These are phyloP conservation scores for Marsdenia floribunda DNA, from an alignment of 257 asterid species.

Conservation along the genomic window DNA sequence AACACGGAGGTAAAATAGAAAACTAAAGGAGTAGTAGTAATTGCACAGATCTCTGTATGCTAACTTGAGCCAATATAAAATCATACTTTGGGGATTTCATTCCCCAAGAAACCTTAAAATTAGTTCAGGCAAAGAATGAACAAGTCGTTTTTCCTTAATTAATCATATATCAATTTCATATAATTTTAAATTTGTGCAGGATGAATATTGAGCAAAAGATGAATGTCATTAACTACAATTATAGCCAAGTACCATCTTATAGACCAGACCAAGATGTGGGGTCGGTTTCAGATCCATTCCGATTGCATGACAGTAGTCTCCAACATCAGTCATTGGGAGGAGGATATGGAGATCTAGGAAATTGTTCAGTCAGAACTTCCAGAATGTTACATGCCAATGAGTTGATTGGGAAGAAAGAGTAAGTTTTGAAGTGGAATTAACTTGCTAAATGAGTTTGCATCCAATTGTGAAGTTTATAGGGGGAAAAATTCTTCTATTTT, in stretches of 20 bases:
- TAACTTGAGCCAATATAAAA: neutral
- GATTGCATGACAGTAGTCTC: neutral
- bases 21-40: neutral
- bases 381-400: neutral
- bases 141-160: neutral
- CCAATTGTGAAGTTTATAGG: neutral
- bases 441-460: neutral
- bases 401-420: neutral
- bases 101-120: neutral
- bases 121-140: neutral
- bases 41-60: neutral
- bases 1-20: neutral
- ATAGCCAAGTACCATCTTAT: neutral
- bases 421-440: neutral
- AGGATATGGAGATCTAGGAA: neutral
- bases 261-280: neutral
- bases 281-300: neutral
- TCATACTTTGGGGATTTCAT: neutral
- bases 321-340: neutral
- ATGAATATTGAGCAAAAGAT: neutral
- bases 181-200: slow-evolving; percentile 1
- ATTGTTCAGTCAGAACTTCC: neutral
- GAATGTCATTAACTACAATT: neutral
- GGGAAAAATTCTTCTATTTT: neutral
- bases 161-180: neutral